Base-by-base conservation (phyloP, 257 asterid species). In the Przewalskia tangutica region DNA sequence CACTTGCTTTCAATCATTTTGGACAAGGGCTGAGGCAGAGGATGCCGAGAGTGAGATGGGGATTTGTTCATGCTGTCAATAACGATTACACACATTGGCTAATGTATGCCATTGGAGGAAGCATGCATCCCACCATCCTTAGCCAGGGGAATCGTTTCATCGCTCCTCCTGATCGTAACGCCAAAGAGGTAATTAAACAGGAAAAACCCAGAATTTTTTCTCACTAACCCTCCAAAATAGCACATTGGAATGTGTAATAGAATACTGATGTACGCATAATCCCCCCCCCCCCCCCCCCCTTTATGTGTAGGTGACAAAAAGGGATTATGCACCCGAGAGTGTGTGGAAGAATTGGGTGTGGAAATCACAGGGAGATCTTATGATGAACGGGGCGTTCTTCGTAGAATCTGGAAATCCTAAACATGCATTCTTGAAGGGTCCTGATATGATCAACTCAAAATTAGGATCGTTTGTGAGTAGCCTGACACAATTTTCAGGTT, bases 51-150 rank as follows among this genome's bases (percentile, higher is more conserved):
- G 85, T 65, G 0, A 66, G 97, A 40, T 89, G 82, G 83, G 95
- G 97, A 0, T 92, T 88, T 63, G 86, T 84, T 13, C 95, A 91
- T 82, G 44, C 88, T 0, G 89, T 92, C 34, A 92, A 92, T 83
- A 89, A 92, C 34, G 91, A 89, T 50, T 91, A 91, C 77, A 89
- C 93, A 0, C 87, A 75, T 2, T 92, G 94, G 94, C 83, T 76
- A 36, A 90, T 92, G 92, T 92, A 92, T 34, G 97, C 97, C n/a
- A 89, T 92, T 3, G 97, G 97, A 4, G 97, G 97, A 36, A 89
- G 95, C 88, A 77, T 84, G 36, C 79, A 83, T 5, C 91, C 97
- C 2, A 87, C 90, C 63, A 85, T 92, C 59, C 89, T 91, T 44
- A 88, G 95, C 89, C 95, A 92, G 76, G 95, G 97, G 23, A 92